Evolutionary conservation across 257 asterid species (phyloP), one percentile per base, ranked within the genome.

Genomic region (Solanum ahanhuiri): DNA sequence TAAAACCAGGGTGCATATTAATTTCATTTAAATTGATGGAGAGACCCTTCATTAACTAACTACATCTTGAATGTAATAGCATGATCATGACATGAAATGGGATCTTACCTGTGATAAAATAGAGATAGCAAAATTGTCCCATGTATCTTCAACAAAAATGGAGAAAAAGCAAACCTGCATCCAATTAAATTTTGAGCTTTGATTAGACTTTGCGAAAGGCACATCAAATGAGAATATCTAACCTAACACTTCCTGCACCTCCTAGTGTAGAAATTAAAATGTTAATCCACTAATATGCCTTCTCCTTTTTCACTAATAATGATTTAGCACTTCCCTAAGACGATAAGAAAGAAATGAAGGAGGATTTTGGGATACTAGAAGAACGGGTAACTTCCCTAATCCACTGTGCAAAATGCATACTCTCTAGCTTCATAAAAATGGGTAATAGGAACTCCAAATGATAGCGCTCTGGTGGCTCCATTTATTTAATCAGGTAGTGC

Each of bases 111-210:
- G 93, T 69, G 95, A 91, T 41, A 94, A 85, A 85, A 93, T 91
- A 88, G 91, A 89, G 91, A 90, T 88, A 4, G 94, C 95, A 84
- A 94, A 95, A 89, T 70, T 88, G 85, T 93, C 97, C 98, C 95
- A 94, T 82, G 92, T 75, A 87, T 89, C 95, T 87, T 90, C 96
- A 89, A 87, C 83, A 87, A 83, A 91, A 86, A 91, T 82, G 84
- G 91, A 91, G 87, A 89, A 91, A 8, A 93, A 91, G 87, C 93
- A 91, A 58, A 93, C 95, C 99, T 97, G 94, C 94, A 93, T 82
- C 82, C 91, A 90, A 34, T 67, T 31, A 82, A 66, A 85, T 89
- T 48, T 45, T 48, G 67, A 48, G 28, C 35, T 45, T 83, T 85
- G 83, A 86, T 67, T n/a, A 87, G 79, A 63, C 37, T 51, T 57